Percentiles rank a stretch among this genome's conserved stretches.
phyloP scores from a whole-genome alignment of 2,329 filamentous ascomycete genomes.

The Trichocomaceae sp. region DNA sequence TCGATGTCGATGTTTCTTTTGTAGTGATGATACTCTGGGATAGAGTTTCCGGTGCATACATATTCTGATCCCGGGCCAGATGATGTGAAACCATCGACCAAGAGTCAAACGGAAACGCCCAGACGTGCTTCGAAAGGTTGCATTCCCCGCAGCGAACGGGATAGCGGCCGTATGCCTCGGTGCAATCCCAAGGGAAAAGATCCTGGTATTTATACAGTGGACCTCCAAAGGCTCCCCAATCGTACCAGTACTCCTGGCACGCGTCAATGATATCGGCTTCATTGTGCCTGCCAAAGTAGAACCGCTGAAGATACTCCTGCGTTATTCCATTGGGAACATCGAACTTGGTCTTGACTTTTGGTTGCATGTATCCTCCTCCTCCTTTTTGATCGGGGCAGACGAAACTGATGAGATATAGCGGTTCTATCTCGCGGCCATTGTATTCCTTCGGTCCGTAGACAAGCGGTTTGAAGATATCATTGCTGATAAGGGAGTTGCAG shows the following conservation, averaged over 20 bases:
- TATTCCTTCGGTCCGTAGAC: conserved; percentile 5
- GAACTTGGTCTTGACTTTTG: conserved; percentile 26
- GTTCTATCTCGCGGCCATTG: neutral
- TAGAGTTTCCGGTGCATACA: conserved; percentile 21
- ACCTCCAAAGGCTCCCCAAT: conserved; percentile 39
- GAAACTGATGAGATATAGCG: conserved; percentile 38
- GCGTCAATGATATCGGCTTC: conserved; percentile 41
- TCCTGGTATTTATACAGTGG: neutral
- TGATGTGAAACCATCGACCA: conserved; percentile 39
- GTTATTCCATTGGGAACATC: conserved; percentile 35
- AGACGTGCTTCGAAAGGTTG: conserved; percentile 41
- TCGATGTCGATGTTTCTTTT: too few relatives aligned
- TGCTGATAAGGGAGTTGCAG: conserved; percentile 31
- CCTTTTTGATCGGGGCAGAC: conserved; percentile 28
- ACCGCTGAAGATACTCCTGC: conserved; percentile 39
- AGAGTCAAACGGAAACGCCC: conserved; percentile 42
- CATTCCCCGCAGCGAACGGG: conserved; percentile 36
- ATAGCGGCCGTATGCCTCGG: conserved; percentile 46
- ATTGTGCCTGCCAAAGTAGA: conserved; percentile 35
- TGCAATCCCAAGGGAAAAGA: conserved; percentile 38
- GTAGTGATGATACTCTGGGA: too few relatives aligned
- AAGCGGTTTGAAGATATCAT: conserved; percentile 26
- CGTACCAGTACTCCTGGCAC: conserved; percentile 42
- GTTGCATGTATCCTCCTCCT: conserved; percentile 17
- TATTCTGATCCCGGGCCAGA: conserved; percentile 27